phyloP scores from a whole-genome alignment of 768 basidiomycete species.

The Lentinula raphanica region DNA sequence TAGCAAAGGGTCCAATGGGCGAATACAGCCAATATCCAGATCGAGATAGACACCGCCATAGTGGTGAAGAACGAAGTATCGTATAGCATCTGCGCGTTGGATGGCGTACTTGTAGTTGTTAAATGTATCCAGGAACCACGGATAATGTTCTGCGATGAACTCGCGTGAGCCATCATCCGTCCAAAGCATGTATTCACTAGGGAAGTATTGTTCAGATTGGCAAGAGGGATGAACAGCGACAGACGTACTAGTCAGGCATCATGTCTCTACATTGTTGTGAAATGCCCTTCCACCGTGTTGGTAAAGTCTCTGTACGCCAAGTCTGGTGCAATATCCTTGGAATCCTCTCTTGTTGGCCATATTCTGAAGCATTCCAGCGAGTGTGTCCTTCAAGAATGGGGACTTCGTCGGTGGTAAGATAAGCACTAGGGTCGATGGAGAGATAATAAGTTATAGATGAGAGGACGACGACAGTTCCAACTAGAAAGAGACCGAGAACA shows the following conservation, averaged over 20 bases:
- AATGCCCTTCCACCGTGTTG: slow-evolving; percentile 71
- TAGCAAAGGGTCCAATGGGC: slow-evolving; percentile 81
- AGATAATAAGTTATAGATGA: slow-evolving; percentile 90
- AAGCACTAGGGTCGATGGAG: slow-evolving; percentile 71
- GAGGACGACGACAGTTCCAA: slow-evolving; percentile 88
- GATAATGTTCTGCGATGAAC: slow-evolving; percentile 84
- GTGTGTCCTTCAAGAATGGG: slow-evolving; percentile 48
- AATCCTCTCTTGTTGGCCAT: slow-evolving; percentile 65
- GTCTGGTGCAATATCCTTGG: slow-evolving; percentile 97
- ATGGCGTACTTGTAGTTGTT: slow-evolving; percentile 89
- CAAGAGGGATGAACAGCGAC: too few relatives aligned
- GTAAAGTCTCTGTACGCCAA: slow-evolving; percentile 90
- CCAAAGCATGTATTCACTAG: slow-evolving; percentile 94
- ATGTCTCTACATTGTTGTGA: slow-evolving; percentile 84
- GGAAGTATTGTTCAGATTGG: too few relatives aligned
- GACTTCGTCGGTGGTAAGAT: slow-evolving; percentile 75
- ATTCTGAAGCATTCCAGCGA: slow-evolving; percentile 60
- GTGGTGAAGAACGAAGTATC: slow-evolving; percentile 94
- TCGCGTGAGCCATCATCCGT: slow-evolving; percentile 86
- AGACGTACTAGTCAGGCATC: slow-evolving; percentile 92
- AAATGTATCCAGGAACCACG: slow-evolving; percentile 91
- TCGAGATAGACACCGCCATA: slow-evolving; percentile 96
- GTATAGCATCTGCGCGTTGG: slow-evolving; percentile 95
- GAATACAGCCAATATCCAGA: slow-evolving; percentile 90
- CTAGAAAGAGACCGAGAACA: slow-evolving; percentile 67